Evolutionary conservation across 257 asterid species (phyloP).

Genomic region (Jacaranda copaia): DNA sequence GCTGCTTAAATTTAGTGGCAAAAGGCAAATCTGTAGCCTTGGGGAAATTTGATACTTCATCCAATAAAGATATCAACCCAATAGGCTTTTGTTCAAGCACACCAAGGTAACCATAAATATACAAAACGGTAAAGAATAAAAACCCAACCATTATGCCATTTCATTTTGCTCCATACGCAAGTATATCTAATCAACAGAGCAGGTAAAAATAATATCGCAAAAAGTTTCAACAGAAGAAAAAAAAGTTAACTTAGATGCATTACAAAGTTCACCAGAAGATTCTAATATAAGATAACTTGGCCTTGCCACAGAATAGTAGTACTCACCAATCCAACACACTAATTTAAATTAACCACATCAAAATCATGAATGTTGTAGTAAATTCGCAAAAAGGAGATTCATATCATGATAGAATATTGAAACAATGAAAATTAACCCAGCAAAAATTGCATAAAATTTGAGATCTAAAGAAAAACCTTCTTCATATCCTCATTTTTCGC

Average conservation of each 20-base stretch:
- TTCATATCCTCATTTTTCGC: too few relatives aligned
- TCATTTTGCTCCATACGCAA: background rate
- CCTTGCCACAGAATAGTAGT: background rate
- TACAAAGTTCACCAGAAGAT: background rate
- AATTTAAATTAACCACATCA: background rate
- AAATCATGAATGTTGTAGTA: conserved; percentile 24
- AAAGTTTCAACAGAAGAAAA: background rate
- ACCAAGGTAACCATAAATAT: conserved; percentile 35
- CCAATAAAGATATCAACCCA: conserved; percentile 82
- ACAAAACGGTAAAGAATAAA: conserved; percentile 7
- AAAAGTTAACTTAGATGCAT: background rate
- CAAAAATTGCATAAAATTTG: too few relatives aligned
- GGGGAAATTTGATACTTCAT: conserved; percentile 80
- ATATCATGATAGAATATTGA: too few relatives aligned
- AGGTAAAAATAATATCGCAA: background rate
- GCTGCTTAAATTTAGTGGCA: conserved; percentile 74
- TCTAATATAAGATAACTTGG: conserved; percentile 20
- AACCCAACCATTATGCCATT: conserved; percentile 3
- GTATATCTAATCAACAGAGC: background rate
- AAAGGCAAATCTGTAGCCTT: conserved; percentile 76
- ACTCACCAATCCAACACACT: conserved; percentile 2
- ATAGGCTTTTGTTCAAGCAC: conserved; percentile 68
- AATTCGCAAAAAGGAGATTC: too few relatives aligned
- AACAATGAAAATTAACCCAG: too few relatives aligned
- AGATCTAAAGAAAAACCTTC: too few relatives aligned